A percentile compares a stretch with the other conserved stretches of the same genome.
phyloP scores from a whole-genome alignment of 1,139 yeast genomes.

The Groenewaldozyma sp. region DNA sequence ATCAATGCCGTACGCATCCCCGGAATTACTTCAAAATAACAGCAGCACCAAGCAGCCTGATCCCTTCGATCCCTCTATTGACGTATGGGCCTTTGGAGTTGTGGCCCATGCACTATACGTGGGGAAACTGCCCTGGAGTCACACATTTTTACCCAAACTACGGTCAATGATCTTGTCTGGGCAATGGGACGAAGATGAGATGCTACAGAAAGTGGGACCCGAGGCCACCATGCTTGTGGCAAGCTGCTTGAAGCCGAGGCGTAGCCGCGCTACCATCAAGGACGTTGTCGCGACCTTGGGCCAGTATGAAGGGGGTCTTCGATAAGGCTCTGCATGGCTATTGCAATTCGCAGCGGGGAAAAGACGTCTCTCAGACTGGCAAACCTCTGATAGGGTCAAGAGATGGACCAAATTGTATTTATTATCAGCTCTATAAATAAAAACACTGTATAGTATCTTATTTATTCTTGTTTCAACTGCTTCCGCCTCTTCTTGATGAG shows the following conservation, averaged over 20 bases:
- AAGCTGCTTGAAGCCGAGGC: neutral
- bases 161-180: slow-evolving; percentile 66
- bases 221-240: neutral
- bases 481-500: slow-evolving; percentile 42
- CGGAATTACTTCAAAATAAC: slow-evolving; percentile 61
- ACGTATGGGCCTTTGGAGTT: slow-evolving; percentile 89
- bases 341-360: too few relatives aligned
- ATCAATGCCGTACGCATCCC: slow-evolving; percentile 86
- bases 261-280: too few relatives aligned
- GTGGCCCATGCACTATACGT: slow-evolving; percentile 61
- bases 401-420: too few relatives aligned
- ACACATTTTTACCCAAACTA: slow-evolving; percentile 69
- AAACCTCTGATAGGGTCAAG: too few relatives aligned
- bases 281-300: too few relatives aligned
- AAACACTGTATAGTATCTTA: too few relatives aligned
- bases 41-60: slow-evolving; percentile 27
- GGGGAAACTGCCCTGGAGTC: slow-evolving; percentile 75
- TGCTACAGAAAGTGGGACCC: slow-evolving; percentile 17
- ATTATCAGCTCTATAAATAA: too few relatives aligned
- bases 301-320: too few relatives aligned
- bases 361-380: too few relatives aligned
- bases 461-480: slow-evolving; percentile 14
- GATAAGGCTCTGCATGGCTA: too few relatives aligned
- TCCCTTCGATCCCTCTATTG: slow-evolving; percentile 44
- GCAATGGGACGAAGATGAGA: slow-evolving; percentile 41